A percentile compares a stretch with the other conserved stretches of the same genome.
phyloP scores from a whole-genome alignment of 2,329 filamentous ascomycete species.

The Colletotrichum trifolii region DNA sequence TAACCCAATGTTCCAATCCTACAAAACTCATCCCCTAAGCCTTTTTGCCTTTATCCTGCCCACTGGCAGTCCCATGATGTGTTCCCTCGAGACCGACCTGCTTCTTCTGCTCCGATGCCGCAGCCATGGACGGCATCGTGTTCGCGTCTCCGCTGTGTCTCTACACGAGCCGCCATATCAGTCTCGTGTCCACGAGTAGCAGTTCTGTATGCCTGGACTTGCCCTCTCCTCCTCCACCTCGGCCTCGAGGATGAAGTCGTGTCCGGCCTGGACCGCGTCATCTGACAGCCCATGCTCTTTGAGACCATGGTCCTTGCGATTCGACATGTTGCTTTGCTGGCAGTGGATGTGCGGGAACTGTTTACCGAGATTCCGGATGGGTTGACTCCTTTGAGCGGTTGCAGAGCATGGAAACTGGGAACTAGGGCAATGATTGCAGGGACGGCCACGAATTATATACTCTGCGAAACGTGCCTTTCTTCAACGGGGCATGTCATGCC shows the following conservation, averaged over 20 bases:
- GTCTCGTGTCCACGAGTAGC: too few relatives aligned
- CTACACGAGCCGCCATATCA: neutral
- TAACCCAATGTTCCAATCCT: neutral
- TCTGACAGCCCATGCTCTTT: constrained; percentile 30
- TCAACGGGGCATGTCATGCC: neutral
- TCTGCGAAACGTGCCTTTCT: neutral
- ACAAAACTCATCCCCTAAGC: neutral
- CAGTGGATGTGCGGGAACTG: neutral
- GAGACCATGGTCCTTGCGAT: constrained; percentile 21
- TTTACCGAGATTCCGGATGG: neutral
- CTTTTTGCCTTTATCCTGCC: constrained; percentile 18
- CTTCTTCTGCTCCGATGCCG: constrained; percentile 19
- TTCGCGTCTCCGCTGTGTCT: constrained; percentile 23
- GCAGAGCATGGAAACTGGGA: too few relatives aligned
- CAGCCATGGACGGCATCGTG: constrained; percentile 19
- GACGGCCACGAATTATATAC: neutral
- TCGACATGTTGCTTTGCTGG: constrained; percentile 5
- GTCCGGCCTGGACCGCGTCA: constrained; percentile 42
- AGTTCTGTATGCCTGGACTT: neutral
- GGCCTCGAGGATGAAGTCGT: constrained; percentile 49
- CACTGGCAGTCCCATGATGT: neutral
- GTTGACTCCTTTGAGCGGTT: too few relatives aligned
- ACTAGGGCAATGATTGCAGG: rapidly evolving
- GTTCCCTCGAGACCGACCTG: constrained; percentile 9
- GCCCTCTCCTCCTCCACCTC: constrained; percentile 48